Base-by-base conservation (phyloP, 2,329 filamentous ascomycete genomes). In the Ilyonectria robusta region DNA sequence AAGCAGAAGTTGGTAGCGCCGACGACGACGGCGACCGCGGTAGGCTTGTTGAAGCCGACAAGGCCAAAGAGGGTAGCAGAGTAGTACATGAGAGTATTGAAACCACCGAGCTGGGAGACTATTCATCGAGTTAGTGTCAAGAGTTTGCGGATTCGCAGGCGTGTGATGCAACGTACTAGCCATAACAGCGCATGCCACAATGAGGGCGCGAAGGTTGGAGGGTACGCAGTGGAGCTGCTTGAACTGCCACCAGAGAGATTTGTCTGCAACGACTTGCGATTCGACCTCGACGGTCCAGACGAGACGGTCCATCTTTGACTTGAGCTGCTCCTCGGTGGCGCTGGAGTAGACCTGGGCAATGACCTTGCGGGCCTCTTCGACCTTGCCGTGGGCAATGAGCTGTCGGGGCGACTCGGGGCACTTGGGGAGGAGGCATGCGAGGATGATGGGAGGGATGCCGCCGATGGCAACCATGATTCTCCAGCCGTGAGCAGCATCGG, bases 41-140 rank as follows among this genome's bases (percentile, higher is more conserved):
- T 80, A 1, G 84, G 80, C 59, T 86, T 83, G 33, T 78, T 70
- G 72, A 86, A 86, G 2, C 84, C 83, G 21, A 85, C 84, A 6
- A 86, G 80, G 2, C 77, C 70, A 68, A 87, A 87, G 0, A 87
- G 75, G 0, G 81, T 84, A 0, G 83, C 83, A 0, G 81, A 83
- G 74, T 86, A 87, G 75, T 86, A 85, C 58, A 80, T 77, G 29
- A 87, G 76, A 1, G 85, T 84, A 67, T 87, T 87, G 74, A 87
- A 85, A 0, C 84, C 84, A 6, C 82, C 78, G 40, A 86, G 84
- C 76, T 86, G 84, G 11, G 79, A 81, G 40, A 86, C 67, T 69
- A 7, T 21, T 11, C 23, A 15, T 2, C 8, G 31, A 23, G 48
- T 62, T 53, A 54, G 53, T 26, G 19, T n/a, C 6, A 44, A 53